Base-by-base conservation (phyloP, 2,329 filamentous ascomycete genomes). In the Aspergillus latus region DNA sequence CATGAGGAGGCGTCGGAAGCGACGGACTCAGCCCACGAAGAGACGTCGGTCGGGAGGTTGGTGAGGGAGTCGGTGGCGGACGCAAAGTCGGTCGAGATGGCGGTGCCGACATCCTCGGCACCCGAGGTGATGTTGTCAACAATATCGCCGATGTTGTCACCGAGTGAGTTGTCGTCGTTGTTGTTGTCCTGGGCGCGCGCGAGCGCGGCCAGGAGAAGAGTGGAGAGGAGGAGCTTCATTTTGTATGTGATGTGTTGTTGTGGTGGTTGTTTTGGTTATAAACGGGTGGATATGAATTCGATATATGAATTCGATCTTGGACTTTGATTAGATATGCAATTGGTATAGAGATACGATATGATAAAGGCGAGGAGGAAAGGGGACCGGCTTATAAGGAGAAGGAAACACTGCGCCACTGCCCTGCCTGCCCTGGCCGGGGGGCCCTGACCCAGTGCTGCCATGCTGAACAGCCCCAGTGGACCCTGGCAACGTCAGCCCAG, bases 181-280 rank as follows among this genome's bases (percentile, higher is more conserved):
- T 15, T 59, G 58, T 51, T 30, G 39, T 32, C 29, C 29, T 56
- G 54, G 34, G 60, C 9, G 42, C 52, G 49, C 6, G 64, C 54
- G 34, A 67, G 58, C 48, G 56, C 37, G 46, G 67, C 37, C 61
- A 61, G 58, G 45, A 67, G 60, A 50, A 70, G 60, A 36, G 60
- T 46, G 44, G 67, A 62, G 56, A 68, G 50, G 43, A 64, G 49
- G 53, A 68, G 60, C 60, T 69, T 67, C 68, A 70, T 70, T 61
- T 43, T 64, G 62, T 21, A 21, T 21, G 21, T 21, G 21, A 21
- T 21, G 2, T 21, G 21, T 21, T 16, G 16, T 16, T 21, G 21
- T 21, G 21, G 21, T 21, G 21, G 3, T 21, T 21, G 21, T 21
- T 21, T 21, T 21, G 21, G 21, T 21, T 21, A 21, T 21, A 21